Evolutionary conservation across 495 filamentous ascomycete genomes (phyloP), one percentile per base, ranked within the genome.

Genomic region (Cladorrhinum samala): DNA sequence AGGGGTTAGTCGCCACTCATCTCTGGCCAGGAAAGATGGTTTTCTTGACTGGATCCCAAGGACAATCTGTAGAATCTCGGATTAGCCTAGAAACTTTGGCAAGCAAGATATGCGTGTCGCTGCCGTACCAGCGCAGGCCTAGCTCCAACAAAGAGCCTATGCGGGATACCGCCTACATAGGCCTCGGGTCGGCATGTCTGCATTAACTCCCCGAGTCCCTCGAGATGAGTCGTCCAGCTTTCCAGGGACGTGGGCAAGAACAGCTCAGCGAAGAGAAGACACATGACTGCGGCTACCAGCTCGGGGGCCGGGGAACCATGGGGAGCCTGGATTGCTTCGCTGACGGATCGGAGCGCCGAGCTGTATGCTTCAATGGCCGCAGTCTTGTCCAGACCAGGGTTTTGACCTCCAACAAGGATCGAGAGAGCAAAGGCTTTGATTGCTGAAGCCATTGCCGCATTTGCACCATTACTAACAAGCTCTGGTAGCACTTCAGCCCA

Each of bases 401-500:
- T 23, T 1, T 52, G 47, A 1, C 52, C 55, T 11, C 61, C 50
- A 30, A 58, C 52, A 20, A 60, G 16, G 20, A 71, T 61, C 20
- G 66, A 58, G 19, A 54, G 36, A 2, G 57, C 64, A 21, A 73
- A 55, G 21, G 68, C 67, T 27, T 57, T 60, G 46, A 68, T 53
- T n/a, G 68, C 64, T 2, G 58, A 52, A 8, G 44, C 49, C 11
- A 70, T 59, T 7, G 64, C 50, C 7, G 19, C 38, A n/a, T 57
- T 41, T 23, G 25, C 23, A 0, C 52, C 27, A 8, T 48, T 49
- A 23, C 30, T 24, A 14, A 56, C 42, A 4, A 74, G 58, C 1
- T 49, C 56, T 0, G 68, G 66, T 5, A 72, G 61, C 1, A 67
- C 62, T 52, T 70, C 70, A 0, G 72, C 65, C 70, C 70, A 74